Conservation (phyloP, 441 rosid species). For the Croton laevigatus region DNA sequence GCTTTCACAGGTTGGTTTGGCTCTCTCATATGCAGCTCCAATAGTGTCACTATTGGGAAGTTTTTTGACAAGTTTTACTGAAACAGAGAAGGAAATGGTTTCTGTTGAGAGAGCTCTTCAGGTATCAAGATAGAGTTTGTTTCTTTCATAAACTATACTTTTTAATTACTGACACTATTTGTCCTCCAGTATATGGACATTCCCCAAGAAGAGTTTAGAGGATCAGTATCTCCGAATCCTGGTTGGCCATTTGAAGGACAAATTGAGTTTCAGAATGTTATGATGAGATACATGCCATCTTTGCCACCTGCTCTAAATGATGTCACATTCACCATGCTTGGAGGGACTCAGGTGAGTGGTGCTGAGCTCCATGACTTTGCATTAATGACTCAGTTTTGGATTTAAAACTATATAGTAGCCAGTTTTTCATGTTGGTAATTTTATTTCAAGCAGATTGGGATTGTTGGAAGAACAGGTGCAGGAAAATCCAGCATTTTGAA, state of each 20-base stretch:
- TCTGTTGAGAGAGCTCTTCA: slow-evolving; percentile 88
- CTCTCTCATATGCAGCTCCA: slow-evolving; percentile 93
- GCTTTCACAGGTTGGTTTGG: slow-evolving; percentile 81
- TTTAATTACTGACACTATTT: slow-evolving; percentile 16
- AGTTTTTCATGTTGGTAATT: slow-evolving; percentile 8
- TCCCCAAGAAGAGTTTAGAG: slow-evolving; percentile 72
- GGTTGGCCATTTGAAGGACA: slow-evolving; percentile 77
- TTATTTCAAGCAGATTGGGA: slow-evolving; percentile 62
- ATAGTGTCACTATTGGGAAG: slow-evolving; percentile 81
- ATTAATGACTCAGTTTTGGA: slow-evolving; percentile 11
- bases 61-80: slow-evolving; percentile 91
- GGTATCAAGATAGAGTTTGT: slow-evolving; percentile 38
- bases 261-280: slow-evolving; percentile 73
- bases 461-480: slow-evolving; percentile 96
- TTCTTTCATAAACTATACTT: slow-evolving; percentile 8
- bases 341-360: slow-evolving; percentile 65
- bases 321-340: slow-evolving; percentile 58
- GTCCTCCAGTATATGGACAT: slow-evolving; percentile 79
- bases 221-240: slow-evolving; percentile 45
- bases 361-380: slow-evolving; percentile 7
- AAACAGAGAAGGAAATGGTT: slow-evolving; percentile 98
- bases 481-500: slow-evolving; percentile 94
- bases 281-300: slow-evolving; percentile 74
- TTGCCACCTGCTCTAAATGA: slow-evolving; percentile 65
- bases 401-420: not conserved